phyloP scores from a whole-genome alignment of 257 asterid genomes.

The Ilex aquifolium region DNA sequence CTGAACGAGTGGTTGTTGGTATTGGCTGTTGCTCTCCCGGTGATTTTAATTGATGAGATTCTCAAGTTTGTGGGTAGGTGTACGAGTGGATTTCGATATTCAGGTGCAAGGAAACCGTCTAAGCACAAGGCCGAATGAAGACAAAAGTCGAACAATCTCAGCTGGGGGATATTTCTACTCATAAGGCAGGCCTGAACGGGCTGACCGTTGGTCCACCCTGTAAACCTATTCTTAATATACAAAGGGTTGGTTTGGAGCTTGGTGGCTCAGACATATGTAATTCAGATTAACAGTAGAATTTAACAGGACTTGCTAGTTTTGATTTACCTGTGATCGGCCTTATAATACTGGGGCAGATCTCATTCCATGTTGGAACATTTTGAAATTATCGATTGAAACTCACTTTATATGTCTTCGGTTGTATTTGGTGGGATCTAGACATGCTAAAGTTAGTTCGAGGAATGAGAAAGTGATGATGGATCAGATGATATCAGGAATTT shows the following conservation, averaged over 20 bases:
- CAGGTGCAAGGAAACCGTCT: conserved; percentile 23
- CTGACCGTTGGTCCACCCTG: conserved; percentile 13
- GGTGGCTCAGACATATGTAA: conserved; percentile 4
- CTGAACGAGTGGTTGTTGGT: conserved; percentile 85
- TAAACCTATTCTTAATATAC: conserved; percentile 14
- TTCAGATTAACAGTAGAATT: conserved; percentile 14
- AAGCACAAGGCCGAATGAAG: conserved; percentile 66
- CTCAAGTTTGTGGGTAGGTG: conserved; percentile 83
- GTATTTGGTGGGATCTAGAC: too few relatives aligned
- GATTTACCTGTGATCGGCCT: too few relatives aligned
- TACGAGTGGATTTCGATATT: conserved; percentile 38
- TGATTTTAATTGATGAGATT: conserved; percentile 76
- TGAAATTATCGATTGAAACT: too few relatives aligned
- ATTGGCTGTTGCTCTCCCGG: conserved; percentile 75
- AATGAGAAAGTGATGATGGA: too few relatives aligned
- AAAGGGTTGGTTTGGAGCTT: conserved; percentile 25
- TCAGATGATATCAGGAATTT: too few relatives aligned
- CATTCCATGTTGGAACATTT: too few relatives aligned
- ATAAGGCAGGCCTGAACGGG: conserved; percentile 8
- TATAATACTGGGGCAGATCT: too few relatives aligned
- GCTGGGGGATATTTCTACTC: not conserved
- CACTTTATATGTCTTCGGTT: not conserved
- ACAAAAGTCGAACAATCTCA: not conserved
- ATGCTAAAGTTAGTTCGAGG: too few relatives aligned
- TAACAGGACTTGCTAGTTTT: too few relatives aligned